Percentiles rank a stretch among this genome's conserved stretches.
These are phyloP conservation scores for Rubia occidens DNA, from an alignment of 305 asterid species.

Conservation along the genomic window DNA sequence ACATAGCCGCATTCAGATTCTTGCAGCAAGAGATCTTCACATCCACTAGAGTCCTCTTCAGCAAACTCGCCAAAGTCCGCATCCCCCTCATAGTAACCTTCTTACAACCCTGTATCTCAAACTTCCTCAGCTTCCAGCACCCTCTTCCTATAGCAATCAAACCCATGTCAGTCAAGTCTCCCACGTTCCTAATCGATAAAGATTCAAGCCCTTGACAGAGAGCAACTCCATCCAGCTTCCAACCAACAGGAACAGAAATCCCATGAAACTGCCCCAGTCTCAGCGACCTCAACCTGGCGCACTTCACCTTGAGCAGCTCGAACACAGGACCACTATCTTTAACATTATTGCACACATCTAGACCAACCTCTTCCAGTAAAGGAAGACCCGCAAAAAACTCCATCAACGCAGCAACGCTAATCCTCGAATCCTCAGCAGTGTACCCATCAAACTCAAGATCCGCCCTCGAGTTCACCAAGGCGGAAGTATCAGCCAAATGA, in stretches of 20 bases:
- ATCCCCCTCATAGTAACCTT: conserved; percentile 56
- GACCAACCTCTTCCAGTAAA: conserved; percentile 49
- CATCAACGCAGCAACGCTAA: conserved; percentile 51
- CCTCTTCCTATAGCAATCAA: conserved; percentile 85
- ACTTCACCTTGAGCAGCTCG: conserved; percentile 56
- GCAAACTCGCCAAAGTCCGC: conserved; percentile 65
- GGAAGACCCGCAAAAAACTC: conserved; percentile 75
- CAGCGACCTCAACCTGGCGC: conserved; percentile 55
- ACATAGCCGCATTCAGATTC: conserved; percentile 49
- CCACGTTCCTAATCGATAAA: conserved; percentile 57
- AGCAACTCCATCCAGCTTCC: conserved; percentile 70
- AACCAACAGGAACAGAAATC: conserved; percentile 54
- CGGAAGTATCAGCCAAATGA: conserved; percentile 68
- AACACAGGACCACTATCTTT: conserved; percentile 69
- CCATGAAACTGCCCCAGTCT: conserved; percentile 79
- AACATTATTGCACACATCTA: conserved; percentile 64
- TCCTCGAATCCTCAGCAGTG: conserved; percentile 47
- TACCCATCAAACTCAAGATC: conserved; percentile 48
- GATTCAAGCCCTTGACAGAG: conserved; percentile 59
- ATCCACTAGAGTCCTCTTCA: conserved; percentile 46
- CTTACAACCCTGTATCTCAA: conserved; percentile 74
- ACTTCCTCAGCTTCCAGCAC: conserved; percentile 53
- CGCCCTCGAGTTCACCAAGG: conserved; percentile 37
- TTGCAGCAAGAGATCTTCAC: conserved; percentile 73
- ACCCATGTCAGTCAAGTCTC: conserved; percentile 72